Percentiles rank a stretch among this genome's conserved stretches.
Conservation (phyloP, 176 grass and related monocot genomes). For the Alloteropsis semialata region DNA sequence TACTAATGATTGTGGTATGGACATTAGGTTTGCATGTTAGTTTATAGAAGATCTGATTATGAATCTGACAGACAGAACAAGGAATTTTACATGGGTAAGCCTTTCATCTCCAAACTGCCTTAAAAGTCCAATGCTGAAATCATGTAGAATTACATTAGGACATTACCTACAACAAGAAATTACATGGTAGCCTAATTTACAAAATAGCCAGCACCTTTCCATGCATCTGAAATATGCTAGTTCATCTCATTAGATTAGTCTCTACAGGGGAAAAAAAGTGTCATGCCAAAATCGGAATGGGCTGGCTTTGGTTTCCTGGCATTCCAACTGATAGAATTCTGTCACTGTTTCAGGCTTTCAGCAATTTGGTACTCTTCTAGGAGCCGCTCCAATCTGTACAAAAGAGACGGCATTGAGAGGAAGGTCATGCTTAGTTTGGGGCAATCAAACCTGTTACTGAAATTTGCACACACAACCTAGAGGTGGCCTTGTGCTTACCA, state of each 20-base stretch:
- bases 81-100: slow-evolving; percentile 9
- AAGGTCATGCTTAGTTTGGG: background rate
- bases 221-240: slow-evolving; percentile 32
- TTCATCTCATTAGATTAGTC: slow-evolving; percentile 36
- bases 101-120: background rate
- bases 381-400: slow-evolving; percentile 35
- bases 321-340: slow-evolving; percentile 20
- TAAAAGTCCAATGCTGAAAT: background rate
- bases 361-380: slow-evolving; percentile 22
- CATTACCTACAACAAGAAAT: background rate
- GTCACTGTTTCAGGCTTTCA: slow-evolving; percentile 11
- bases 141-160: slow-evolving; percentile 5
- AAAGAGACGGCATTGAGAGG: background rate
- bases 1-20: background rate
- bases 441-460: slow-evolving; percentile 19
- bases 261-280: slow-evolving; percentile 30
- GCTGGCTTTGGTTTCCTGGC: slow-evolving; percentile 13
- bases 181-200: slow-evolving; percentile 56
- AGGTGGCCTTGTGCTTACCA: slow-evolving; percentile 36
- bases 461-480: background rate
- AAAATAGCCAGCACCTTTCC: slow-evolving; percentile 41
- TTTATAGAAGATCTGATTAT: background rate
- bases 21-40: slow-evolving; percentile 13
- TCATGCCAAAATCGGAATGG: background rate
- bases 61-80: slow-evolving; percentile 1